phyloP scores from a whole-genome alignment of 1,139 yeast species.

The Taphrina betulina region DNA sequence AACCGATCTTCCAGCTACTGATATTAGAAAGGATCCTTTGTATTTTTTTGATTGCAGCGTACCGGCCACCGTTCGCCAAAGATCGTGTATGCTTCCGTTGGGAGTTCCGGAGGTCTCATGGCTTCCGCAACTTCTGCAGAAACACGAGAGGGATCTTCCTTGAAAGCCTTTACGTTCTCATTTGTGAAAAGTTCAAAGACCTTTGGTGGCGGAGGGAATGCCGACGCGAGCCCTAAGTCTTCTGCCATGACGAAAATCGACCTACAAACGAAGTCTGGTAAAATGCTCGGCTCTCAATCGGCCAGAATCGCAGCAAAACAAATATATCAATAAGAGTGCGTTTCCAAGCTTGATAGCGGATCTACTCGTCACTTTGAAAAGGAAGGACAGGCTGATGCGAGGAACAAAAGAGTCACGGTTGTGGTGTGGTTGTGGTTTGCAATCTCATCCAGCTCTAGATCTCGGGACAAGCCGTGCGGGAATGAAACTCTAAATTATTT shows the following conservation, averaged over 20 bases:
- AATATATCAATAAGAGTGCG: too few species aligned
- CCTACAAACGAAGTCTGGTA: too few species aligned
- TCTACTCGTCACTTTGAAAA: too few species aligned
- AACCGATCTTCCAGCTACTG: constrained; percentile 34
- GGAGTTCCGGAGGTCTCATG: constrained; percentile 66
- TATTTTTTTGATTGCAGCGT: constrained; percentile 31
- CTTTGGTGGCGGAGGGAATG: constrained; percentile 87
- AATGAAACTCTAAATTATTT: too few species aligned
- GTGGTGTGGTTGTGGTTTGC: too few species aligned
- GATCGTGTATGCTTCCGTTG: constrained; percentile 61
- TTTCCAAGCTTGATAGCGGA: too few species aligned
- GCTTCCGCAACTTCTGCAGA: constrained; percentile 48
- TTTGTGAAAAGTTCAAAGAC: constrained; percentile 66
- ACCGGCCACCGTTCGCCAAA: constrained; percentile 81
- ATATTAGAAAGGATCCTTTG: neutral
- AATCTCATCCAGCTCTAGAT: too few species aligned
- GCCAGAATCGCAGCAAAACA: too few species aligned
- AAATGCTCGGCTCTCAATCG: too few species aligned
- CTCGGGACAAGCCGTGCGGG: too few species aligned
- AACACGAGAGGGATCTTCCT: constrained; percentile 32
- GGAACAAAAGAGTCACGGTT: too few species aligned
- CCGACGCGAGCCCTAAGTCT: constrained; percentile 52
- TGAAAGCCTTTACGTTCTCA: constrained; percentile 48
- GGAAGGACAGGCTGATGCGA: too few species aligned
- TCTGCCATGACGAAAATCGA: constrained; percentile 22